Base-by-base conservation (phyloP, 1,139 yeast species). In the Kluyveromyces sp. region DNA sequence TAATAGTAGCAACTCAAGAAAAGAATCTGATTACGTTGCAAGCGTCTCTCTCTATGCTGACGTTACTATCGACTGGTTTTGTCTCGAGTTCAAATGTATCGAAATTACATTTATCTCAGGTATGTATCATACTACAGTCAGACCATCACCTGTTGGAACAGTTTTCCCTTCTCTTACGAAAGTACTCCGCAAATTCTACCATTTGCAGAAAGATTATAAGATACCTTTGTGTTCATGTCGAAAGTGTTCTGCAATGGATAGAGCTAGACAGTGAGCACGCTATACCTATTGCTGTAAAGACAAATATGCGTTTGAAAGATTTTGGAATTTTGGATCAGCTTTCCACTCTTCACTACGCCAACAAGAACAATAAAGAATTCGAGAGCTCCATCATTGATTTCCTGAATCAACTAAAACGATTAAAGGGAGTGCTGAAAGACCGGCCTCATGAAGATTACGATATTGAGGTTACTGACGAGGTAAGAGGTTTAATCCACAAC, bases 331-430 rank as follows among this genome's bases (percentile, higher is more conserved):
- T 31, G 19, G 29, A 31, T 22, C 30, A 31, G 16, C 18, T 37
- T 12, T 37, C 40, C 4, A 28, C 16, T 12, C 13, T 37, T 17
- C 15, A 28, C 16, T 37, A 37, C 26, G 26, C 20, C 3, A 26
- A 37, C 18, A 12, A 28, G n/a, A n/a, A 30, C 18, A 37, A 34
- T 15, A 45, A 43, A 17, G 48, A 45, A 7, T 30, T 53, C 13
- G 40, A 47, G 25, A 41, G 45, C 16, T 38, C 45, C 3, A 47
- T 55, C 19, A 43, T 52, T 8, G 47, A 46, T 15, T 45, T 54
- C 19, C 35, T 53, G 9, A 48, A 50, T 6, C 40, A 43, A 3
- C 49, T 50, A 39, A 40, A 47, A 15, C 38, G 50, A 12, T 26
- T 53, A 25, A 46, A 42, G 12, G 40, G 43, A 9, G 51, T 47